Conservation (phyloP, 2,329 filamentous ascomycete species). For the Botrytis pseudocinerea region DNA sequence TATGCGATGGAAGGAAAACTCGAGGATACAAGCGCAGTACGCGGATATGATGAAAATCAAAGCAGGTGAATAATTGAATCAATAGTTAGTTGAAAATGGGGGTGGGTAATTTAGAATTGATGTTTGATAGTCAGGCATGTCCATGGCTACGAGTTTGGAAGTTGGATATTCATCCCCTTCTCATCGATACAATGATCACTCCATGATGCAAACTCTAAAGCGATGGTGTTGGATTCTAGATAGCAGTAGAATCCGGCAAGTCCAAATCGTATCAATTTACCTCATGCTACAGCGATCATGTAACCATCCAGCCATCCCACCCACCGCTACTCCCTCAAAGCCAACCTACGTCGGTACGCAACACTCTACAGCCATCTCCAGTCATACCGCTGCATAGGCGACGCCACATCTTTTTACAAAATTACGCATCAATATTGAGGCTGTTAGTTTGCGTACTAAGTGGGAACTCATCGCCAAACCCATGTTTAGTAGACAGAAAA, state of each 20-base stretch:
- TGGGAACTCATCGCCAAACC: neutral
- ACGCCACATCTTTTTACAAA: neutral
- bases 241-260: neutral
- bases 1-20: neutral
- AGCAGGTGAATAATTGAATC: neutral
- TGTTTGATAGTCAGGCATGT: neutral
- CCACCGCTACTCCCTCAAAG: conserved; percentile 6
- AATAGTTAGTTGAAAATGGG: neutral
- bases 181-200: neutral
- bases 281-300: neutral
- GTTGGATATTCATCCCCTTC: neutral
- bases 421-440: conserved; percentile 12
- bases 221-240: neutral
- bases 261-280: neutral
- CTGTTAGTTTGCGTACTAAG: conserved; percentile 13
- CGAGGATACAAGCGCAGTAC: neutral
- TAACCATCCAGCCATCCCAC: neutral
- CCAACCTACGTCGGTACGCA: neutral
- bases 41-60: neutral
- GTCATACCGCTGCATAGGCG: neutral
- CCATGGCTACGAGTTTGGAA: neutral
- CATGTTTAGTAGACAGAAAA: conserved; percentile 2
- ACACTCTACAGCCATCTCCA: neutral
- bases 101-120: neutral
- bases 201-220: neutral